Base-by-base conservation (phyloP, 2,329 filamentous ascomycete genomes). In the Penicillium sp. region DNA sequence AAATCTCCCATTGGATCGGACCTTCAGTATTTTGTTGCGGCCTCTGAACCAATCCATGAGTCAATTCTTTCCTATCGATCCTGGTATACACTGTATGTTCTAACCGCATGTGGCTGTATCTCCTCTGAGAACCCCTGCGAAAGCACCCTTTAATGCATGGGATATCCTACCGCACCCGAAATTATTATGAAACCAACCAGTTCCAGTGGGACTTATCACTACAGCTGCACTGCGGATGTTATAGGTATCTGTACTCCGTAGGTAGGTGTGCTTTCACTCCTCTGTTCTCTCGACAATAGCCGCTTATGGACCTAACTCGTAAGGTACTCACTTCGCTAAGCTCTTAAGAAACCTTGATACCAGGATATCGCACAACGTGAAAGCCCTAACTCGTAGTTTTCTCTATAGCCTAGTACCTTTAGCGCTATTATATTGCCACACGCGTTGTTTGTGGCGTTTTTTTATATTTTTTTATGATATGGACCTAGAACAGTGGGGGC, bases 1-100 rank as follows among this genome's bases (percentile, higher is more conserved):
- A 31, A 52, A 38, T 37, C 19, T 45, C 47, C 40, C 48, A 51
- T 56, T 52, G 54, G 40, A 37, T 13, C 15, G 40, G 46, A 37
- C 7, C 29, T 47, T 27, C 29, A 17, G 13, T 37, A 4, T 27
- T 53, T 37, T 17, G 12, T 50, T 37, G 2, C 8, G 33, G 12
- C 12, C 17, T 19, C 23, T 17, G 15, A 31, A 12, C 25, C 23
- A 31, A 33, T 45, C 17, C 19, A 40, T 15, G 3, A 23, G 6
- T 42, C 19, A n/a, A 35, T 33, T 33, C 2, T 10, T 49, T n/a
- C 8, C 5, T 48, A n/a, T 35, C 6, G 15, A 33, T 47, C 45
- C 19, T n/a, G 10, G 19, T 35, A 23, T 48, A 19, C 25, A 35
- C 13, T 17, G n/a, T 10, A 10, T 35, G 15, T 6, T 35, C 8